Base-by-base conservation (phyloP, 1,139 yeast genomes). In the Candida glucosophila region DNA sequence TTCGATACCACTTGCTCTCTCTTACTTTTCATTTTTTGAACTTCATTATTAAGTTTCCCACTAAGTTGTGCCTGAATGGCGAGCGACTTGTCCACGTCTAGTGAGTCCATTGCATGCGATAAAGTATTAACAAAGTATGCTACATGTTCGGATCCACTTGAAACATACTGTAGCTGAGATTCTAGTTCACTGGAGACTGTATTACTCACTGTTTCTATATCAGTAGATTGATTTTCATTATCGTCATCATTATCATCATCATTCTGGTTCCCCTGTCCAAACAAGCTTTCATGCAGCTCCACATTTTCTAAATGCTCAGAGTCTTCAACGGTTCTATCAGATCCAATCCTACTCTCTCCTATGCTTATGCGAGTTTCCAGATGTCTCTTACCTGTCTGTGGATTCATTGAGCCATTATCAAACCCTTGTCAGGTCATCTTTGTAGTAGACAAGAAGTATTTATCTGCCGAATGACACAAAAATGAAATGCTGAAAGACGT, bases 51-150 rank as follows among this genome's bases (percentile, higher is more conserved):
- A 23, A 81, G 43, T 29, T 61, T 54, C 0, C 93, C 94, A 14
- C 88, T 76, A 26, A 78, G 53, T 47, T 77, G 79, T 0, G 93
- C 83, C 44, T 82, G 88, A 2, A 68, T 39, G 0, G 69, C 93
- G 17, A 82, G 51, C 1, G 83, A 67, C 24, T 72, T 63, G 44
- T 79, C 90, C 27, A 79, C 55, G 24, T 69, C 70, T 5, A 69
- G 42, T 3, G 82, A 69, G 29, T 77, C 79, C 34, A 80, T 51
- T 0, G 83, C 81, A 5, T 52, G 49, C 6, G 62, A 48, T 5
- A 77, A 43, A 0, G 76, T 48, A 13, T 57, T 56, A 3, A 67
- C 43, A n/a, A 77, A 52, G 36, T 71, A 75, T 13, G 58, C 61
- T 3, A 72, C 58, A 11, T 75, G 66, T 30, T 69, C 56, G 2